Base-by-base conservation (phyloP, 345 rosid species). In the Melastoma malabathricum region DNA sequence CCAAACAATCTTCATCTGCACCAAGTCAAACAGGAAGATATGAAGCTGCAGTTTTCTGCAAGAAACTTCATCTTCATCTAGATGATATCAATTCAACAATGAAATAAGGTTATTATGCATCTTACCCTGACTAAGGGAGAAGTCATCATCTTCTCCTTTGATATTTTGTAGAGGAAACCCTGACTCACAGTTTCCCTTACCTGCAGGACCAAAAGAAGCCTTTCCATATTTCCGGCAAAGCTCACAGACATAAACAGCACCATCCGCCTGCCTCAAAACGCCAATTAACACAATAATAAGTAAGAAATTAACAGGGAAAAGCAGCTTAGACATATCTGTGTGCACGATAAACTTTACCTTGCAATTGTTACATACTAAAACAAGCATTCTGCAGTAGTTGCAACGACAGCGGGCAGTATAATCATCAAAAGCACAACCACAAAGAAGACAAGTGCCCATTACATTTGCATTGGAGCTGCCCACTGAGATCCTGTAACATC, bases 321-420 rank as follows among this genome's bases (percentile, higher is more conserved):
- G 6, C 31, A 27, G 31, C 31, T 27, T 27, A 27, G 31, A 27
- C 31, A 27, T 27, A 27, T 27, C 31, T 27, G 31, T 0, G 18
- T 19, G 47, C n/a, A 55, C 13, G 29, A 22, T 14, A 18, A 45
- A 38, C 60, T 64, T 47, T 66, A 90, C 98, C 87, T 15, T 80
- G 53, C 94, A 90, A 54, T 59, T 52, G 67, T 70, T 70, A 69
- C 96, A 90, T 72, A 90, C 82, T 72, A 90, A 73, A 52, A 90
- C 89, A 68, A 90, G 98, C 87, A 86, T 90, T 58, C 96, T 70
- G 69, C 96, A 86, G 41, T 66, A 52, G 47, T 59, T 69, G 74
- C 96, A 87, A 58, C 95, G 78, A 64, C 87, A 77, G 49, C 96
- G 87, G 47, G 84, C 67, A 57, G 89, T 78, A 66, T 92, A 86